These are phyloP conservation scores for Geranium incanum DNA, from an alignment of 441 rosid genomes.

Conservation along the genomic window DNA sequence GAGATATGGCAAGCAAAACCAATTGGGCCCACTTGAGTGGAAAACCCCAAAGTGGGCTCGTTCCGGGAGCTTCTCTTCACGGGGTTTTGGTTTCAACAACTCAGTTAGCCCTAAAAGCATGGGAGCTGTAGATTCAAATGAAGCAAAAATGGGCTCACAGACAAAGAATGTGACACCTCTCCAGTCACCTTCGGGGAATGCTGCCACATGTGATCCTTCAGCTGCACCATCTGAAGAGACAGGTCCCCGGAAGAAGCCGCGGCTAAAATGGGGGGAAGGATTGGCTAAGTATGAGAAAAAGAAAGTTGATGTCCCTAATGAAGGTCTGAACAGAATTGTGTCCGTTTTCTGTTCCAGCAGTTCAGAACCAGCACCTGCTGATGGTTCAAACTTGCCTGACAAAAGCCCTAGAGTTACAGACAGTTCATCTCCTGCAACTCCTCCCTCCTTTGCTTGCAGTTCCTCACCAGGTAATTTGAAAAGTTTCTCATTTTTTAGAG, in stretches of 20 bases:
- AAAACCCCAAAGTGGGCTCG: slow-evolving; percentile 71
- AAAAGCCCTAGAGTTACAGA: slow-evolving; percentile 64
- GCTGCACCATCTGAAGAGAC: slow-evolving; percentile 51
- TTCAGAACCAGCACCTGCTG: slow-evolving; percentile 37
- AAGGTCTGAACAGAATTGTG: slow-evolving; percentile 40
- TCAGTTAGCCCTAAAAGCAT: slow-evolving; percentile 83
- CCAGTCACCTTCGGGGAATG: slow-evolving; percentile 61
- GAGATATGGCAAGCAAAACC: slow-evolving; percentile 46
- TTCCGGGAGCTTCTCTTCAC: slow-evolving; percentile 75
- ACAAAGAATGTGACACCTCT: slow-evolving; percentile 39
- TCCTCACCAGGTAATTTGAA: slow-evolving; percentile 68
- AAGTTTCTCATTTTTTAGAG: not conserved
- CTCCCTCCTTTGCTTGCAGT: slow-evolving; percentile 87
- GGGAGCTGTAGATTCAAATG: slow-evolving; percentile 65
- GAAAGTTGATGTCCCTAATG: slow-evolving; percentile 70
- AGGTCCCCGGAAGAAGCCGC: slow-evolving; percentile 70
- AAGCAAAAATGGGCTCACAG: slow-evolving; percentile 46
- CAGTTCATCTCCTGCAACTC: slow-evolving; percentile 85
- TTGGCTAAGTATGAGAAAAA: slow-evolving; percentile 92
- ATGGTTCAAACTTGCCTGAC: slow-evolving; percentile 42
- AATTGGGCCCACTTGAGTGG: slow-evolving; percentile 41
- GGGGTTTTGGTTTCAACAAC: slow-evolving; percentile 81
- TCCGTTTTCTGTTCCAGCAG: slow-evolving; percentile 25
- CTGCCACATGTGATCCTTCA: slow-evolving; percentile 45
- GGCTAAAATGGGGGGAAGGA: slow-evolving; percentile 98